Percentiles rank a stretch among this genome's conserved stretches.
Evolutionary conservation across 192 early-diverging fungal genomes (phyloP).

Genomic region (Kappamyces sp.): DNA sequence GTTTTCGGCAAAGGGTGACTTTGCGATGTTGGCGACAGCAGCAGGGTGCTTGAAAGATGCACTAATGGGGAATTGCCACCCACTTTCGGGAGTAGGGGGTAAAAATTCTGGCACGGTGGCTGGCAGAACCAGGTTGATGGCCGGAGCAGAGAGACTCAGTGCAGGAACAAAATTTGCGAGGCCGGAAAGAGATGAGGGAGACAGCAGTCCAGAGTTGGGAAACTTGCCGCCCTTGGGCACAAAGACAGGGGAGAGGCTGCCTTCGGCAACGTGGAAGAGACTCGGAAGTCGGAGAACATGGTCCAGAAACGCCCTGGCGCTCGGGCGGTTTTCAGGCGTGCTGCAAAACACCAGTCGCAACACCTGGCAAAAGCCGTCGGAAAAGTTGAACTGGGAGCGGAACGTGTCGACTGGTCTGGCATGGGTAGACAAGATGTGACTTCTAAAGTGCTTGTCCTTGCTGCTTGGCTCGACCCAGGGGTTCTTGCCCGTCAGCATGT

Average conservation of each 20-base stretch:
- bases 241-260: neutral
- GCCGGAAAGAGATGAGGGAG: constrained; percentile 1
- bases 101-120: too few relatives aligned
- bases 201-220: neutral
- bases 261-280: constrained; percentile 8
- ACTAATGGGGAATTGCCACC: too few relatives aligned
- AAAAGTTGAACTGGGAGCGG: constrained; percentile 34
- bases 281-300: neutral
- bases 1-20: too few relatives aligned
- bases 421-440: constrained; percentile 2
- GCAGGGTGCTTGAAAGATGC: too few relatives aligned
- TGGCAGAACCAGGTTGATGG: neutral
- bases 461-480: constrained; percentile 57
- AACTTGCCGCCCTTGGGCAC: neutral
- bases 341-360: constrained; percentile 62
- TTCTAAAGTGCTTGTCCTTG: constrained; percentile 66
- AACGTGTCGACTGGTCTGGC: constrained; percentile 13
- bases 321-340: constrained; percentile 25
- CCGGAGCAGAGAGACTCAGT: neutral
- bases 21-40: too few relatives aligned
- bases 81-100: too few relatives aligned
- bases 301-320: neutral
- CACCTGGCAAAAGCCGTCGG: constrained; percentile 54
- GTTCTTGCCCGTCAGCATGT: constrained; percentile 73
- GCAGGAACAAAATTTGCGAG: neutral